Evolutionary conservation across 495 filamentous ascomycete genomes (phyloP).

Genomic region (Staphylotrichum tortipilum): DNA sequence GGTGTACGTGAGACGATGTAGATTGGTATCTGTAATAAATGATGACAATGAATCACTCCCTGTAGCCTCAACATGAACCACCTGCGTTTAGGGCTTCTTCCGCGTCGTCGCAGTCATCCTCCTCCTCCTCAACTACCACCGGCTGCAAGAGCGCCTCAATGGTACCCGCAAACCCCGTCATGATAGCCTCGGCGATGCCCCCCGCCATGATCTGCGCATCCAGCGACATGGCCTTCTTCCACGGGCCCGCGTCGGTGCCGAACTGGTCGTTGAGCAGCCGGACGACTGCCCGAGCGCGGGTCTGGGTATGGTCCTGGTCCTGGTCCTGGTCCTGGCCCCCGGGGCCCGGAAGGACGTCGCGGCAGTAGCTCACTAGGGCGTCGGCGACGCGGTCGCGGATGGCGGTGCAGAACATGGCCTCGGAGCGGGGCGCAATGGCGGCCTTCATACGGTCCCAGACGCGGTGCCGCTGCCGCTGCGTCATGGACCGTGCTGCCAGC

Average conservation of each 20-base stretch:
- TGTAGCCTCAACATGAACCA: no score
- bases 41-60: no score
- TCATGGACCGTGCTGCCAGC: constrained; percentile 3
- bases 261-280: constrained; percentile 9
- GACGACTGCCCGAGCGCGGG: not conserved
- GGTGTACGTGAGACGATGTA: constrained; percentile 1
- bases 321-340: no score
- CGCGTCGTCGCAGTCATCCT: no score
- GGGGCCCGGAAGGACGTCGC: not conserved
- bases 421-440: constrained; percentile 4
- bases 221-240: constrained; percentile 8
- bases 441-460: constrained; percentile 6
- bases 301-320: constrained; percentile 1
- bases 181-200: constrained; percentile 10
- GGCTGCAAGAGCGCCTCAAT: constrained; percentile 5
- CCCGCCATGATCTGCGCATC: constrained; percentile 6
- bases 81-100: no score
- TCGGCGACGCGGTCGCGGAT: constrained; percentile 5
- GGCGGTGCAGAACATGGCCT: constrained; percentile 10
- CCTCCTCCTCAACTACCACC: not conserved
- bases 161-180: constrained; percentile 6
- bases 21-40: no score
- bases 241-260: constrained; percentile 2
- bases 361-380: constrained; percentile 5
- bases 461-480: constrained; percentile 2